A percentile compares a stretch with the other conserved stretches of the same genome.
Evolutionary conservation across 345 rosid species (phyloP).

Genomic region (Arabis hirsuta): DNA sequence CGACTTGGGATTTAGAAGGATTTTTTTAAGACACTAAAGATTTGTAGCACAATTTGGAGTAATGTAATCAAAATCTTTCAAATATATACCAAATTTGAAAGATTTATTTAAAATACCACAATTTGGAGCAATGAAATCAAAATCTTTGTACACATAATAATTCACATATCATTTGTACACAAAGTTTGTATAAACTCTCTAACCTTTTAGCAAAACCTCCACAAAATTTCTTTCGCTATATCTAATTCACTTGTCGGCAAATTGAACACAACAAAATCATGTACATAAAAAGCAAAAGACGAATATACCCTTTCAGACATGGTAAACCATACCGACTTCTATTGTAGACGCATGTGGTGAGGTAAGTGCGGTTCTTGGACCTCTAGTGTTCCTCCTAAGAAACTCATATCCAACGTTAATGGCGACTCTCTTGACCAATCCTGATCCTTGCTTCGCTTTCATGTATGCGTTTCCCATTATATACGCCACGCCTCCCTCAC

Average conservation of each 20-base stretch:
- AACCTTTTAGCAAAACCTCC: conserved; percentile 20
- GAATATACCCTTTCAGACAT: conserved; percentile 51
- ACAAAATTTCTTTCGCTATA: conserved; percentile 36
- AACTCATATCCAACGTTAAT: conserved; percentile 81
- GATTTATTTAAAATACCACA: neutral
- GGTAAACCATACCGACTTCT: conserved; percentile 92
- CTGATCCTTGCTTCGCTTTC: conserved; percentile 80
- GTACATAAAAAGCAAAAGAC: conserved; percentile 28
- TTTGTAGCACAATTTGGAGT: neutral
- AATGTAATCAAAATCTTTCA: conserved; percentile 11
- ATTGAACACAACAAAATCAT: conserved; percentile 34
- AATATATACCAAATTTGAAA: too few relatives aligned
- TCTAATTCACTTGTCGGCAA: conserved; percentile 26
- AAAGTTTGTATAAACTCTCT: conserved; percentile 10
- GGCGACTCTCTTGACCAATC: conserved; percentile 64
- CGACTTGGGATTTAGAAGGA: too few relatives aligned
- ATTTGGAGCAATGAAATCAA: conserved; percentile 8
- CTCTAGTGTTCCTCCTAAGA: conserved; percentile 79
- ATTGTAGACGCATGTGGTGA: conserved; percentile 82
- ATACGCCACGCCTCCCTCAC: conserved; percentile 89
- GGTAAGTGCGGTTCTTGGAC: conserved; percentile 54
- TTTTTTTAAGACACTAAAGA: too few relatives aligned
- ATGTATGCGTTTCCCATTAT: conserved; percentile 86
- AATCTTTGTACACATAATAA: conserved; percentile 10
- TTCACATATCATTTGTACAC: conserved; percentile 33